Evolutionary conservation across 169 alveolate species (phyloP).

Genomic region (Condylostoma magnum): DNA sequence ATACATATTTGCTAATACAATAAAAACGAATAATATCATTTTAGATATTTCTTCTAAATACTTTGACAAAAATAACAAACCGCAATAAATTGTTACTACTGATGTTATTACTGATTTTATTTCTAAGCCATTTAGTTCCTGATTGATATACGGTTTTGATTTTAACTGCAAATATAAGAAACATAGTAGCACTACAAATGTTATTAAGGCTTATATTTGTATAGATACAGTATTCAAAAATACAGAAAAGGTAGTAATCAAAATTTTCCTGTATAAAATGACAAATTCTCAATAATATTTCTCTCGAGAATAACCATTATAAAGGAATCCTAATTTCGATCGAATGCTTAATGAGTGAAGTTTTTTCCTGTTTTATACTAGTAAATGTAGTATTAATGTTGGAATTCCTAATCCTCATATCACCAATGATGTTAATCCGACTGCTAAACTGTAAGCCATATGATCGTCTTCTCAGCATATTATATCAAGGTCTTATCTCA

Average conservation of each 20-base stretch:
- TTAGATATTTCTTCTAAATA: neutral
- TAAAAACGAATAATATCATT: neutral
- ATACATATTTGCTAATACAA: neutral
- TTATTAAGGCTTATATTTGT: constrained; percentile 34
- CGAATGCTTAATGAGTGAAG: constrained; percentile 5
- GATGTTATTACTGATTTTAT: constrained; percentile 28
- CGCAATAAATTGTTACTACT: constrained; percentile 43
- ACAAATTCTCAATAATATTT: constrained; percentile 47
- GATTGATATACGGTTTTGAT: constrained; percentile 32
- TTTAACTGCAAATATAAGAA: constrained; percentile 27
- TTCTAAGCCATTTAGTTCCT: constrained; percentile 31
- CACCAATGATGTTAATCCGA: constrained; percentile 40
- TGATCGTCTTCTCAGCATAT: constrained; percentile 46
- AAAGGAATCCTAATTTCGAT: constrained; percentile 41
- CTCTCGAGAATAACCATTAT: constrained; percentile 34
- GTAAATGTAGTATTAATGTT: constrained; percentile 10
- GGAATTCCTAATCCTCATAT: constrained; percentile 63
- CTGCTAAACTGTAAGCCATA: constrained; percentile 27
- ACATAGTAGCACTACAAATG: constrained; percentile 20
- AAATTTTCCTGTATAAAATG: constrained; percentile 37
- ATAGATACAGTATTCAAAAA: constrained; percentile 20
- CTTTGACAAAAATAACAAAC: constrained; percentile 37
- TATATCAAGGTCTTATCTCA: constrained; percentile 18
- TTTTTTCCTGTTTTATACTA: constrained; percentile 18
- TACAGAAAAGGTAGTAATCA: constrained; percentile 28